Conservation (phyloP, 208 protist genomes). For the Trypanosoma cruzi region DNA sequence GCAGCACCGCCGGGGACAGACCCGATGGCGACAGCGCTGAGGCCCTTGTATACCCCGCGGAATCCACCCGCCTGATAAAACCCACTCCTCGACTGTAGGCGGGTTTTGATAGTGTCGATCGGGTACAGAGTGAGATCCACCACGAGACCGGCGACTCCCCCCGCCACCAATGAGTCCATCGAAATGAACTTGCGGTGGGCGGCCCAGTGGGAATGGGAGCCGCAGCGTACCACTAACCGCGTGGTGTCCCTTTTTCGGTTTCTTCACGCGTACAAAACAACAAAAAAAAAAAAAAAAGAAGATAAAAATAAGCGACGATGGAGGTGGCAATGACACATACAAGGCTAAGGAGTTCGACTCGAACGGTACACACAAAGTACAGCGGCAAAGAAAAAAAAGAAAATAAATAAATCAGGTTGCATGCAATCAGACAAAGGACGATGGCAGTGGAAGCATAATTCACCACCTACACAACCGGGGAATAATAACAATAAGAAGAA, state of each 20-base stretch:
- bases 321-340: no score
- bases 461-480: no score
- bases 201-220: not conserved
- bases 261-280: no score
- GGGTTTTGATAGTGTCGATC: conserved; percentile 94
- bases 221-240: not conserved
- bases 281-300: no score
- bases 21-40: conserved; percentile 81
- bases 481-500: no score
- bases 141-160: conserved; percentile 81
- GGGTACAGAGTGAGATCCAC: conserved; percentile 93
- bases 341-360: no score
- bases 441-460: no score
- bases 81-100: conserved; percentile 81
- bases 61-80: conserved; percentile 87
- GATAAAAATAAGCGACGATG: no score
- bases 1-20: conserved; percentile 88
- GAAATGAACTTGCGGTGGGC: not conserved
- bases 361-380: no score
- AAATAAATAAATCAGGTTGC: no score
- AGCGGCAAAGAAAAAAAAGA: no score
- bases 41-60: conserved; percentile 80
- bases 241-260: not conserved
- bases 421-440: no score
- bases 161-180: conserved; percentile 84